phyloP scores from a whole-genome alignment of 352 stramenopile species.

The Phytophthora boehmeriae region DNA sequence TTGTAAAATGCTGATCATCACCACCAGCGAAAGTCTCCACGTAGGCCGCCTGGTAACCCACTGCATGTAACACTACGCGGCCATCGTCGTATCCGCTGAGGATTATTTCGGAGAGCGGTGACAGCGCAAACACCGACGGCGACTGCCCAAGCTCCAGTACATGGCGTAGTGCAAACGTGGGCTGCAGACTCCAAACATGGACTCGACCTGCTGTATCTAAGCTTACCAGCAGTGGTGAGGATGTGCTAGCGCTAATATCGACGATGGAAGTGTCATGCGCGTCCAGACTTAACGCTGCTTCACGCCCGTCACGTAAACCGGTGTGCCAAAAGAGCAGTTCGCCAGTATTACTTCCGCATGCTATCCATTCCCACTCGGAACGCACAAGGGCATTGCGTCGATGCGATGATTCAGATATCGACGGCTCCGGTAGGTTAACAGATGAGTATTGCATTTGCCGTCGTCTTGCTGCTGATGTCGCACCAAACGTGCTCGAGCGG shows the following conservation, averaged over 20 bases:
- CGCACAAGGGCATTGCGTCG: constrained; percentile 39
- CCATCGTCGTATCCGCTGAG: constrained; percentile 71
- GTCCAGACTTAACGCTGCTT: constrained; percentile 45
- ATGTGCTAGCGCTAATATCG: constrained; percentile 42
- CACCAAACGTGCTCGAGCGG: constrained; percentile 25
- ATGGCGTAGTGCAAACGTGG: constrained; percentile 54
- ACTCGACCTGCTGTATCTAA: constrained; percentile 50
- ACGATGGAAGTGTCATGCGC: constrained; percentile 60
- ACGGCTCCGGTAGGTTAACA: neutral
- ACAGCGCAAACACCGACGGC: constrained; percentile 59
- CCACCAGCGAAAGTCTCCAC: constrained; percentile 41
- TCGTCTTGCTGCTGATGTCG: constrained; percentile 15
- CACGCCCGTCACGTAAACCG: constrained; percentile 43
- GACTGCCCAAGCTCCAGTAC: constrained; percentile 54
- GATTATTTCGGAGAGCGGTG: constrained; percentile 57
- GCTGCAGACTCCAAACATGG: constrained; percentile 66
- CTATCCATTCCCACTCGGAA: constrained; percentile 68
- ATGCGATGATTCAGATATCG: constrained; percentile 14
- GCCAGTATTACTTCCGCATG: constrained; percentile 63
- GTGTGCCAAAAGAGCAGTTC: constrained; percentile 80
- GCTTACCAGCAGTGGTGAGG: constrained; percentile 60
- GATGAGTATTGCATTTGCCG: constrained; percentile 15
- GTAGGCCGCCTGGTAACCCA: constrained; percentile 35
- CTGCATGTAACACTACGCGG: constrained; percentile 51
- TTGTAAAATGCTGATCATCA: constrained; percentile 63